Conservation (phyloP, 1,139 yeast genomes). For the Diutina siamensis region DNA sequence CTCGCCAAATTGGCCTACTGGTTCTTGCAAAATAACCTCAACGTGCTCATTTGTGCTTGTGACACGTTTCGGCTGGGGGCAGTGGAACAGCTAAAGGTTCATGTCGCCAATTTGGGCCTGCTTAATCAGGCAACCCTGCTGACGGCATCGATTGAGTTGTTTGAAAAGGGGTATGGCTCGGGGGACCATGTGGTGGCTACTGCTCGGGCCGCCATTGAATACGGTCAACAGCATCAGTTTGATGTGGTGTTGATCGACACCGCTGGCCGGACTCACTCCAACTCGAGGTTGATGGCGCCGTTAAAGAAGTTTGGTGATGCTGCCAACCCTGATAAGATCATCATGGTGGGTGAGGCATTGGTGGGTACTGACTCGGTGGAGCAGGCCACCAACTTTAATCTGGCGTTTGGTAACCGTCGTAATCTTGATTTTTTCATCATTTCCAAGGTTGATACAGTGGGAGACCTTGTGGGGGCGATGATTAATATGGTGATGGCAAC, state of each 20-base stretch:
- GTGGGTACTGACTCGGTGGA: conserved; percentile 97
- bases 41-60: conserved; percentile 89
- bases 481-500: conserved; percentile 97
- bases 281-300: conserved; percentile 91
- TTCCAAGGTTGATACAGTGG: conserved; percentile 95
- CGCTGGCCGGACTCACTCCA: conserved; percentile 96
- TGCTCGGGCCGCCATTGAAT: conserved; percentile 86
- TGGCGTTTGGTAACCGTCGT: conserved; percentile 81
- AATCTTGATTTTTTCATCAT: conserved; percentile 83
- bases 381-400: conserved; percentile 87
- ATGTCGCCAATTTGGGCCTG: conserved; percentile 71
- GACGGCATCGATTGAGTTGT: conserved; percentile 57
- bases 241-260: conserved; percentile 93
- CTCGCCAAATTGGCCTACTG: conserved; percentile 91
- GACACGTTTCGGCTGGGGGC: conserved; percentile 98
- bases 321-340: conserved; percentile 90
- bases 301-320: conserved; percentile 90
- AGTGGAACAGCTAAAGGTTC: conserved; percentile 90
- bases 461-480: conserved; percentile 93
- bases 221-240: conserved; percentile 48
- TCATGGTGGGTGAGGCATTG: conserved; percentile 97
- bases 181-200: conserved; percentile 87
- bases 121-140: conserved; percentile 27
- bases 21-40: conserved; percentile 81
- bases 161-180: conserved; percentile 94